Evolutionary conservation across 768 basidiomycete species (phyloP).

Genomic region (Naganishia vishniacii): DNA sequence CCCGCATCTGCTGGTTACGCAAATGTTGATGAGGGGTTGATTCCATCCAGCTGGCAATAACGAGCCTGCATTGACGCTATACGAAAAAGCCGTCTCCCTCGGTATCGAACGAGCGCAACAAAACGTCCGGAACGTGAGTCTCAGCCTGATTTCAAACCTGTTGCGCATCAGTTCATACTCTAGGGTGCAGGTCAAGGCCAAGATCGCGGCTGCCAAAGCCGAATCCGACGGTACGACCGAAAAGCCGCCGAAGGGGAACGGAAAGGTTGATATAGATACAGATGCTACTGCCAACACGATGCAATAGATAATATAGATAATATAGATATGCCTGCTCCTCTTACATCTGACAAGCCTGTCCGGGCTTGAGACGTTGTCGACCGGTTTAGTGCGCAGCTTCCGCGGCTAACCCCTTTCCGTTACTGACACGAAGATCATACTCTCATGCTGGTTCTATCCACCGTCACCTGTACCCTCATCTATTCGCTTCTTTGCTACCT

Average conservation of each 20-base stretch:
- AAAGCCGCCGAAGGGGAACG: neutral
- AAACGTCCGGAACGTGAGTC: slow-evolving; percentile 48
- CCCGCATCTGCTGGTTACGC: too few relatives aligned
- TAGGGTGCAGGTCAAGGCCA: slow-evolving; percentile 1
- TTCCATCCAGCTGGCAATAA: slow-evolving; percentile 40
- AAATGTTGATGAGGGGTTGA: neutral
- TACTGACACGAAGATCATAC: too few relatives aligned
- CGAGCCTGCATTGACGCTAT: slow-evolving; percentile 47
- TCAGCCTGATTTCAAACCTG: neutral
- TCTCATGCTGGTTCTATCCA: too few relatives aligned
- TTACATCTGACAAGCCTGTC: too few relatives aligned
- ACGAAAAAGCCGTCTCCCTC: slow-evolving; percentile 43
- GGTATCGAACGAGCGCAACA: slow-evolving; percentile 48
- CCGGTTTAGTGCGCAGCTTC: too few relatives aligned
- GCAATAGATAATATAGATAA: neutral
- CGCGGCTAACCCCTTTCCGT: too few relatives aligned
- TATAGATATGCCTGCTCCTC: neutral
- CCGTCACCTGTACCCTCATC: too few relatives aligned
- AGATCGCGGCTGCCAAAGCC: slow-evolving; percentile 9
- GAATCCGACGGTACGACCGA: neutral
- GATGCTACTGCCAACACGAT: neutral
- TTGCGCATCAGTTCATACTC: neutral
- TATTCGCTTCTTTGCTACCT: too few relatives aligned
- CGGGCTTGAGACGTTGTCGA: too few relatives aligned
- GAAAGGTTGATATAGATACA: neutral